Evolutionary conservation across 2,329 filamentous ascomycete species (phyloP).

Genomic region (Stagonosporopsis cucurbitacearum): DNA sequence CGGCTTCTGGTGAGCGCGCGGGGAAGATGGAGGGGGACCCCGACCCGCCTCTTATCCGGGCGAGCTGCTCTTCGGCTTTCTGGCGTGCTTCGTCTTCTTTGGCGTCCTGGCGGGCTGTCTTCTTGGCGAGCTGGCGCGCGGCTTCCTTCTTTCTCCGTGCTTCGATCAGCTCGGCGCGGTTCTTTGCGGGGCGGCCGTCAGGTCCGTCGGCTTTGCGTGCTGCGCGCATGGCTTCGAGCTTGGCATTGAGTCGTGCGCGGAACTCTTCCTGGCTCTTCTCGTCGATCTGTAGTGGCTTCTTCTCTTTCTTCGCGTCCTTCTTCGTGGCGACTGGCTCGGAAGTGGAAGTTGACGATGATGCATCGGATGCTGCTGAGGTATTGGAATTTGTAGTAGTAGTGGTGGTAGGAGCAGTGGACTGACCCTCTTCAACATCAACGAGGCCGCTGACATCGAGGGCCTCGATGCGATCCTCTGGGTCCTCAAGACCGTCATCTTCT

Average conservation of each 20-base stretch:
- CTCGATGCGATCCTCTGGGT: conserved; percentile 42
- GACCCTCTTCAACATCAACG: conserved; percentile 40
- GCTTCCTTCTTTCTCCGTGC: conserved; percentile 85
- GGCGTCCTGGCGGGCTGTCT: conserved; percentile 77
- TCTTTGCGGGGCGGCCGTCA: conserved; percentile 81
- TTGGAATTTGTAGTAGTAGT: conserved; percentile 43
- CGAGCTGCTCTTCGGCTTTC: conserved; percentile 62
- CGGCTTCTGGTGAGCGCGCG: conserved; percentile 54
- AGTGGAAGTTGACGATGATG: conserved; percentile 57
- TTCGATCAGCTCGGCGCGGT: conserved; percentile 90
- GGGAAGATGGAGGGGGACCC: conserved; percentile 61
- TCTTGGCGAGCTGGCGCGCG: conserved; percentile 85
- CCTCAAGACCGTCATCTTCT: conserved; percentile 30
- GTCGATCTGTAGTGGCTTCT: conserved; percentile 42
- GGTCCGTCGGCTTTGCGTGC: conserved; percentile 85
- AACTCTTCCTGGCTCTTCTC: conserved; percentile 71
- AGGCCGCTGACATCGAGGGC: conserved; percentile 47
- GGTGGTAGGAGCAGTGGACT: conserved; percentile 43
- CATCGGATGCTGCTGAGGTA: conserved; percentile 50
- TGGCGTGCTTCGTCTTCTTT: conserved; percentile 78
- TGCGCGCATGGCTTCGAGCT: conserved; percentile 83
- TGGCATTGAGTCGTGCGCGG: conserved; percentile 78
- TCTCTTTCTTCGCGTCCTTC: conserved; percentile 39
- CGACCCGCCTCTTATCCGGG: conserved; percentile 64
- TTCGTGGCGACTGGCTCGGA: conserved; percentile 38